Percentiles rank a stretch among this genome's conserved stretches.
Conservation (phyloP, 1,284 basidiomycete species). For the Ustilago cynodontis region DNA sequence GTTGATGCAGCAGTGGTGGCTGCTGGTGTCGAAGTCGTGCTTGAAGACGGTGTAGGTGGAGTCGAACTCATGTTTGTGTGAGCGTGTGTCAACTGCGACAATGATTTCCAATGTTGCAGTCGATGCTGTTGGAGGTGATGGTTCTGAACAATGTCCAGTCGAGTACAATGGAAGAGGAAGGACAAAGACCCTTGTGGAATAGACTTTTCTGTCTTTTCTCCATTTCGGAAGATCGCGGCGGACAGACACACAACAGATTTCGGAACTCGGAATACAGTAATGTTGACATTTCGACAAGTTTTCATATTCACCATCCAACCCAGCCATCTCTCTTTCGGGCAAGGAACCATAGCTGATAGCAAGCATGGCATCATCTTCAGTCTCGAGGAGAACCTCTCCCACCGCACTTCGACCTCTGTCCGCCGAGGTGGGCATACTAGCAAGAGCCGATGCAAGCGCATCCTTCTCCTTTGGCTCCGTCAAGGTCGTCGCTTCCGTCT, state of each 20-base stretch:
- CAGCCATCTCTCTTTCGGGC: background rate
- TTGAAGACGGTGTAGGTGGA: conserved; percentile 4
- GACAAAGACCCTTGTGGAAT: background rate
- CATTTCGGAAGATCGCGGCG: conserved; percentile 20
- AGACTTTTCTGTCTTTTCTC: background rate
- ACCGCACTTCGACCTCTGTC: conserved; percentile 42
- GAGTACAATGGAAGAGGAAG: no score
- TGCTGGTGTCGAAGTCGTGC: background rate
- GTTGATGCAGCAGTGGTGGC: conserved; percentile 9
- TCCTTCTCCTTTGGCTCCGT: conserved; percentile 56
- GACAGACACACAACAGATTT: no score
- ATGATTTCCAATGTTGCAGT: background rate
- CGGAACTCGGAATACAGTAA: conserved; percentile 12
- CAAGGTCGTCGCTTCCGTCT: conserved; percentile 69
- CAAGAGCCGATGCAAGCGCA: conserved; percentile 58
- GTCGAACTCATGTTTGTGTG: conserved; percentile 20
- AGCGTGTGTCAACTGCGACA: background rate
- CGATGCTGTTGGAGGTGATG: conserved; percentile 2
- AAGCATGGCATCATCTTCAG: conserved; percentile 2
- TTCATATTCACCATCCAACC: background rate
- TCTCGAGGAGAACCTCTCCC: conserved; percentile 23
- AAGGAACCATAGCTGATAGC: background rate
- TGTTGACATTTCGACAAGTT: background rate
- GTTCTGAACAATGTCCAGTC: conserved; percentile 11
- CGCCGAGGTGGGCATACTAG: conserved; percentile 29